Evolutionary conservation across 2,329 filamentous ascomycete species (phyloP).

Genomic region (Mycogone perniciosa): DNA sequence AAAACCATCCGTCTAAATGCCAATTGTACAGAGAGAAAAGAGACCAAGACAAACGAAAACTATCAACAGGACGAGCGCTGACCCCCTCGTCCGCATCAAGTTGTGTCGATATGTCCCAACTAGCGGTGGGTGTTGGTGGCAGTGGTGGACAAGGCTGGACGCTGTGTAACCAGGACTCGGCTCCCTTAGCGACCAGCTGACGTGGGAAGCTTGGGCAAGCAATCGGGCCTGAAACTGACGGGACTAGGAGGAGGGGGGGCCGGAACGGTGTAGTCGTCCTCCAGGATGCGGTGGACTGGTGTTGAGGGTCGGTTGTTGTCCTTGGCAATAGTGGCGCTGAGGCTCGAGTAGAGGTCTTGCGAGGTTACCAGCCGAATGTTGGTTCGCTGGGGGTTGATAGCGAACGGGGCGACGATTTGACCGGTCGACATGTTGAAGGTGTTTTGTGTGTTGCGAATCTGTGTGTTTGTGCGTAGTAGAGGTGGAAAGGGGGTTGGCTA

Average conservation of each 20-base stretch:
- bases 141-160: conserved; percentile 7
- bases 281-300: conserved; percentile 45
- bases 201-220: conserved; percentile 38
- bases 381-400: conserved; percentile 33
- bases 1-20: conserved; percentile 10
- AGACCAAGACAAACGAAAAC: neutral
- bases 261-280: conserved; percentile 58
- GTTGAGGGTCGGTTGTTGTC: conserved; percentile 36
- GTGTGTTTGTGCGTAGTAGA: neutral
- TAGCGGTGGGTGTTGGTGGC: neutral
- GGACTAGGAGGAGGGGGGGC: conserved; percentile 59
- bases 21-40: conserved; percentile 6
- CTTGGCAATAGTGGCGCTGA: conserved; percentile 45
- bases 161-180: conserved; percentile 6
- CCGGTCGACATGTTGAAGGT: conserved; percentile 28
- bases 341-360: conserved; percentile 47
- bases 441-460: neutral
- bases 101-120: neutral
- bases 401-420: conserved; percentile 37
- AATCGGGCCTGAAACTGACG: conserved; percentile 53
- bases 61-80: neutral
- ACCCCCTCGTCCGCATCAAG: neutral
- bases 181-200: conserved; percentile 23
- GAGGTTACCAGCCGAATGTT: conserved; percentile 22
- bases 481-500: neutral